phyloP scores from a whole-genome alignment of 1,139 yeast genomes.

The Casaregolazyma suthepensis region DNA sequence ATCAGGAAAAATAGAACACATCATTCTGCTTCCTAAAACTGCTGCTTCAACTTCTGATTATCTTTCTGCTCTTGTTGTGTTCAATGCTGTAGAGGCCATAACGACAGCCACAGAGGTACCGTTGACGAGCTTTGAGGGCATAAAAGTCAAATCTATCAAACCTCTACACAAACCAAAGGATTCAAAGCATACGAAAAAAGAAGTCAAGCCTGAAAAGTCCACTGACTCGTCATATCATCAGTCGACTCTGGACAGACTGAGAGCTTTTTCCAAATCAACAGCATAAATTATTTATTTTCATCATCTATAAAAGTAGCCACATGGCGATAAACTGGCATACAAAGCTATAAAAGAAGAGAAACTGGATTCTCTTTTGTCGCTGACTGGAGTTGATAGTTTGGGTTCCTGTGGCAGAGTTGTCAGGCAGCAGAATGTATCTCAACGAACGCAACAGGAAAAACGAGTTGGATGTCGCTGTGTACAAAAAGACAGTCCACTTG shows the following conservation, averaged over 20 bases:
- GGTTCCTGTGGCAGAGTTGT: conserved; percentile 21
- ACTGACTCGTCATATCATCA: conserved; percentile 6
- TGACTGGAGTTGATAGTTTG: conserved; percentile 46
- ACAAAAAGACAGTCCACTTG: conserved; percentile 38
- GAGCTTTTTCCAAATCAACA: neutral
- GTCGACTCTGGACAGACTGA: conserved; percentile 6
- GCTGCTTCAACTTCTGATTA: conserved; percentile 6
- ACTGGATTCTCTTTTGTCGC: conserved; percentile 78
- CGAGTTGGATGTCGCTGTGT: conserved; percentile 37
- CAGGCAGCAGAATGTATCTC: conserved; percentile 65
- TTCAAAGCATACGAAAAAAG: neutral
- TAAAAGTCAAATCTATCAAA: neutral
- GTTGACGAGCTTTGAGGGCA: neutral
- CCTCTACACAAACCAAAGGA: neutral
- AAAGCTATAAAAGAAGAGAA: conserved; percentile 79
- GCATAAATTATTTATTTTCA: neutral
- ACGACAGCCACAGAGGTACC: conserved; percentile 2
- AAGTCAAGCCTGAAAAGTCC: neutral
- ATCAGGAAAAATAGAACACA: conserved; percentile 15
- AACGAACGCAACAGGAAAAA: conserved; percentile 67
- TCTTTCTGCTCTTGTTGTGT: conserved; percentile 14
- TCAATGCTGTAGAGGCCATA: conserved; percentile 8
- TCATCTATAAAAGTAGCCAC: conserved; percentile 43
- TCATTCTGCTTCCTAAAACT: conserved; percentile 11
- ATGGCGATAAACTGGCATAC: conserved; percentile 62